Base-by-base conservation (phyloP, 495 filamentous ascomycete species). In the Venustampulla echinocandica region DNA sequence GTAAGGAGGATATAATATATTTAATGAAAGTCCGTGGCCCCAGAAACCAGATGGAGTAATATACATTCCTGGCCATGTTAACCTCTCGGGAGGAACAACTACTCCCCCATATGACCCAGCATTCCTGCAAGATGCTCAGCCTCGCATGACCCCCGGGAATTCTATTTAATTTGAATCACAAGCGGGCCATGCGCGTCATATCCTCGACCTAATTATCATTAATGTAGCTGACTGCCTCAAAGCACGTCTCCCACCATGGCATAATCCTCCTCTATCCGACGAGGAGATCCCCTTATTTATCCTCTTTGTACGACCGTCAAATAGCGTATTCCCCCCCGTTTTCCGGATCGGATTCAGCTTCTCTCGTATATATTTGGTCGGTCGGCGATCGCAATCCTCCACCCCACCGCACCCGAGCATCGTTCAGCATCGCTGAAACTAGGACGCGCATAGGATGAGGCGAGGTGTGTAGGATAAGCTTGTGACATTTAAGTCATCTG, bases 381-480 rank as follows among this genome's bases (percentile, higher is more conserved):
- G n/a, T n/a, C n/a, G n/a, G n/a, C n/a, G n/a, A n/a, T n/a, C n/a
- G n/a, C n/a, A n/a, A n/a, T n/a, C n/a, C n/a, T n/a, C n/a, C n/a
- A n/a, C n/a, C n/a, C n/a, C 13, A 7, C 27, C 27, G 7, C 6
- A 30, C 7, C 6, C 6, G 27, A 7, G 27, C 27, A 30, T 30
- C 27, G 13, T 30, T 30, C 13, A 30, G 27, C 27, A 30, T 15
- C 18, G 46, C 37, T 49, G 46, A 49, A 35, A 49, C 46, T 24
- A 28, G 10, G 14, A 10, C n/a, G 22, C 23, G 25, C 37, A 49
- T 41, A 42, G 33, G 27, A 34, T 34, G 46, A 42, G 46, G 15
- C 46, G n/a, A n/a, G n/a, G n/a, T n/a, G 46, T 37, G 19, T 30
- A 38, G 34, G n/a, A 42, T 49, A 35, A 15, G 33, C 33, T 35